A percentile compares a stretch with the other conserved stretches of the same genome.
These are phyloP conservation scores for Paxillus rubicundulus DNA, from an alignment of 768 basidiomycete species.

Conservation along the genomic window DNA sequence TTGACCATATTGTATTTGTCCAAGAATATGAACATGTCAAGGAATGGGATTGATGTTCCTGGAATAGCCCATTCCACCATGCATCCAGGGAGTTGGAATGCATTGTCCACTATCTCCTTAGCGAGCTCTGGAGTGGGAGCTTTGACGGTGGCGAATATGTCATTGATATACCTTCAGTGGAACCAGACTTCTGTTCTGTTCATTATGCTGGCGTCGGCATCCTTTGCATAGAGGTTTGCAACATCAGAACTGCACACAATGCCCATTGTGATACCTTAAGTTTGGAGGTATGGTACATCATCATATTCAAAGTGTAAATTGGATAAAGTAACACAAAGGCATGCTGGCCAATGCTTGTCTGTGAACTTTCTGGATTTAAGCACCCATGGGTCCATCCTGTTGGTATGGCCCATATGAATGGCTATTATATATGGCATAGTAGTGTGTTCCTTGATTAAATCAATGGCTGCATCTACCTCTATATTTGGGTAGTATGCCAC, in stretches of 20 bases:
- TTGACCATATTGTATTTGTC: background rate
- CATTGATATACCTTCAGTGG: slow-evolving; percentile 16
- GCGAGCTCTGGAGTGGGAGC: background rate
- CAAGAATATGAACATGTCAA: slow-evolving; percentile 15
- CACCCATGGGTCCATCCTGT: no score
- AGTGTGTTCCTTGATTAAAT: background rate
- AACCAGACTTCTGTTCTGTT: no score
- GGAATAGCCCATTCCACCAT: slow-evolving; percentile 3
- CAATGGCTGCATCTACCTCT: background rate
- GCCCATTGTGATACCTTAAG: slow-evolving; percentile 15
- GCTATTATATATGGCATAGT: no score
- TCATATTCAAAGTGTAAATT: slow-evolving; percentile 4
- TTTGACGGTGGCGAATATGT: slow-evolving; percentile 5
- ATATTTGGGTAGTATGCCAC: slow-evolving; percentile 9
- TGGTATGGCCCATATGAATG: no score
- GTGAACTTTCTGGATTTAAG: no score
- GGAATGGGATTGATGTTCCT: background rate
- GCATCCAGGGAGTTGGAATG: background rate
- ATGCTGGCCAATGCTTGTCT: no score
- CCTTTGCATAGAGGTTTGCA: slow-evolving; percentile 13
- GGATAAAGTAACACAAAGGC: no score
- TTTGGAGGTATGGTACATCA: slow-evolving; percentile 4
- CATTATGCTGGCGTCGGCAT: no score
- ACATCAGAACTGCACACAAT: slow-evolving; percentile 11
- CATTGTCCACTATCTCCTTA: background rate